Evolutionary conservation across 202 grass and related monocot genomes (phyloP), one percentile per base, ranked within the genome.

Genomic region (Cymbopogon flexuosus): DNA sequence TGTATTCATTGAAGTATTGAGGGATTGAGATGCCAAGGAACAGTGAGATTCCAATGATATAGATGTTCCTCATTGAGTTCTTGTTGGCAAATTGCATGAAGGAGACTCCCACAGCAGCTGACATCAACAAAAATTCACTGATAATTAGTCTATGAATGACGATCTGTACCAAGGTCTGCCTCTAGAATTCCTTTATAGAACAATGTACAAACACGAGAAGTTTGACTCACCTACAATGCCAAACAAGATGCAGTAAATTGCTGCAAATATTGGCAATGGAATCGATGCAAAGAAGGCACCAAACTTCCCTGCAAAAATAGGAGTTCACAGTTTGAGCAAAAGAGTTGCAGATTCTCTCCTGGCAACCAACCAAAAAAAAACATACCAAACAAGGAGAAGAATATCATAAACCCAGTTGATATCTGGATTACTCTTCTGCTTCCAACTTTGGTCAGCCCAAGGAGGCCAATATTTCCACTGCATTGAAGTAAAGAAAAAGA

Each of bases 271-370:
- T 51, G 96, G 92, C 24, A 99, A 54, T 21, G 96, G 96, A 62
- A 99, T 99, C 29, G 96, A 99, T 39, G 96, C 92, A 49, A 99
- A 99, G 71, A 99, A 86, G 2, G 96, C 96, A n/a, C 96, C 96
- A 87, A 99, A 99, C 37, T 99, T 99, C 37, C 96, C 96, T 99
- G 87, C 31, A 77, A 83, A 36, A 36, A 36, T 36, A 36, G 34
- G 34, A 36, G 3, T 36, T 36, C 34, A 36, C 34, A 36, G 5
- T 36, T 36, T 36, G 34, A 36, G 34, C 34, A 36, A 36, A 36
- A 36, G 5, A 36, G 34, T 36, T 36, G 3, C 3, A 36, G 5
- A 36, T 36, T 36, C 34, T 36, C 34, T 36, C 34, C 34, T 36
- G 6, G 4, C 34, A 36, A 36, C 34, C 34, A 6, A 36, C 4